phyloP scores from a whole-genome alignment of 352 stramenopile species.

The Phytophthora pinifolia region DNA sequence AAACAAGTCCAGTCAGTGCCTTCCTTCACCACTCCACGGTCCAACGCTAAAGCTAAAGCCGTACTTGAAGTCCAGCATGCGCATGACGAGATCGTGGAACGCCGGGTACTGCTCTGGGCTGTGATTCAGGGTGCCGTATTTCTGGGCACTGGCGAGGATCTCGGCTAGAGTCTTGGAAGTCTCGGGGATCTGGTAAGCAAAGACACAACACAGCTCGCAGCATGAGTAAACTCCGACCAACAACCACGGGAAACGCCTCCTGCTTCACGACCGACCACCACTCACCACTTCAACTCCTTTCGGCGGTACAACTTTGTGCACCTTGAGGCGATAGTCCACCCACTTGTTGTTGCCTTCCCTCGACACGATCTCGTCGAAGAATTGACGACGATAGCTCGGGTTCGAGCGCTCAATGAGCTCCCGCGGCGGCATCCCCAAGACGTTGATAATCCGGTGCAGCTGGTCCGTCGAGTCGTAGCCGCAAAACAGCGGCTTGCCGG shows the following conservation, averaged over 20 bases:
- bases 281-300: constrained; percentile 39
- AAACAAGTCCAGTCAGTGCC: constrained; percentile 8
- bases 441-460: constrained; percentile 95
- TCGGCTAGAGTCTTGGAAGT: constrained; percentile 49
- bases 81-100: constrained; percentile 93
- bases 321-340: constrained; percentile 68
- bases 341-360: constrained; percentile 56
- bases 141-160: constrained; percentile 54
- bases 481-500: constrained; percentile 97
- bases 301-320: constrained; percentile 47
- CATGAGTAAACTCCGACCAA: constrained; percentile 3
- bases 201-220: constrained; percentile 11
- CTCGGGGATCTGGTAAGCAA: constrained; percentile 31
- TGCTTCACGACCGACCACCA: constrained; percentile 5
- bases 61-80: constrained; percentile 96
- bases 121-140: constrained; percentile 62
- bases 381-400: constrained; percentile 80
- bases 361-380: constrained; percentile 89
- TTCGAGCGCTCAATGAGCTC: constrained; percentile 91
- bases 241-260: background rate
- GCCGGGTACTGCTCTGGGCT: constrained; percentile 85
- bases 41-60: constrained; percentile 2
- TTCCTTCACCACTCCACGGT: background rate
- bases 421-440: constrained; percentile 93
- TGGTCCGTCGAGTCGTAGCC: constrained; percentile 97